These are phyloP conservation scores for Oryza brachyantha DNA, from an alignment of 176 grass and related monocot species.

Conservation along the genomic window DNA sequence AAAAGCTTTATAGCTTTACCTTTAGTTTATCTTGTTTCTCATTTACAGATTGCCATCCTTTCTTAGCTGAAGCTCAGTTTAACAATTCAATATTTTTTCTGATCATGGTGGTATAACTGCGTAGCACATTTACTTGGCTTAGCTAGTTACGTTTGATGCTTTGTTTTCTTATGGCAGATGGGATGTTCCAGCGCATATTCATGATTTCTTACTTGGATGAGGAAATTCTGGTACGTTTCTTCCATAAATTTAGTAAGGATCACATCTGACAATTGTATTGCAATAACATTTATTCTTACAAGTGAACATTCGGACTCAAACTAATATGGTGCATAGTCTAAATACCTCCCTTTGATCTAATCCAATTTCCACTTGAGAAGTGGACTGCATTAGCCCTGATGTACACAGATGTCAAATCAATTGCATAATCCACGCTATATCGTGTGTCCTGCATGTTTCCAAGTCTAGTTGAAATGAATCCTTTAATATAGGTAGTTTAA, in stretches of 20 bases:
- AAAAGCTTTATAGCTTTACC: neutral
- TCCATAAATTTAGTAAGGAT: neutral
- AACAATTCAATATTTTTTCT: conserved; percentile 2
- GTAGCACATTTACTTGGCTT: neutral
- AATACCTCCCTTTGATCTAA: neutral
- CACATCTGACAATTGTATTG: neutral
- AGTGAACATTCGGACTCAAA: neutral
- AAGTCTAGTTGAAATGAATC: neutral
- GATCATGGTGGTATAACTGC: neutral
- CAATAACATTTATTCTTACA: neutral
- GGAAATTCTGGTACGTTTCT: conserved; percentile 89
- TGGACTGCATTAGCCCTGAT: neutral
- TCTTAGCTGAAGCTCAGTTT: neutral
- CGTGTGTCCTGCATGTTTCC: neutral
- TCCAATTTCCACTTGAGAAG: neutral
- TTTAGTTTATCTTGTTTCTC: neutral
- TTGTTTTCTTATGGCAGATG: conserved; percentile 44
- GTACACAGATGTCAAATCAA: neutral
- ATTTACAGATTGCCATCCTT: neutral
- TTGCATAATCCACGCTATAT: neutral
- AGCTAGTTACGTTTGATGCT: neutral
- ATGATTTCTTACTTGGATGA: conserved; percentile 99
- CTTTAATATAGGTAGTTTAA: conserved; percentile 2
- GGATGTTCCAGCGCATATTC: conserved; percentile 77
- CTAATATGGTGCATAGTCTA: neutral